Evolutionary conservation across 192 early-diverging fungal species (phyloP), one percentile per base, ranked within the genome.

Genomic region (Entophlyctis luteolus): DNA sequence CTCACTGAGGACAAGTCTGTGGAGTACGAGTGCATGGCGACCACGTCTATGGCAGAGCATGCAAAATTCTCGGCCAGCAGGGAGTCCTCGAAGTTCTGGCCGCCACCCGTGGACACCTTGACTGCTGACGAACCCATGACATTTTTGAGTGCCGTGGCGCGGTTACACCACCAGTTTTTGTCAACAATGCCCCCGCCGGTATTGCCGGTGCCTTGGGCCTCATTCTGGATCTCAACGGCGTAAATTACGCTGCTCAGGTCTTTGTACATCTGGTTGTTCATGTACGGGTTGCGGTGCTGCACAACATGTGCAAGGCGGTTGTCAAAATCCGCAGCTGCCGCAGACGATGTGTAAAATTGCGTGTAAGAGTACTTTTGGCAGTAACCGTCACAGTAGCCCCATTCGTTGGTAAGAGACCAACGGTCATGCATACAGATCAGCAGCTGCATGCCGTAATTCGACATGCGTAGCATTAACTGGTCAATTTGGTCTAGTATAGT

Each of bases 301-400:
- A 58, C 27, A 29, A 71, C 56, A 39, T 71, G 65, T 2, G 46
- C 55, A 32, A 71, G n/a, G 49, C 70, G 58, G 10, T 66, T 35
- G 58, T 71, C 70, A 48, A 48, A 67, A 14, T 59, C 32, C 14
- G 18, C n/a, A n/a, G 35, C n/a, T 16, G 57, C 53, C 18, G 23
- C 36, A 2, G 42, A 2, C 50, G 29, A 54, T 10, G 47, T 25
- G 65, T 70, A 71, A 34, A 56, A 71, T 12, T 45, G 22, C 50
- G 23, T 53, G 12, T 31, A 22, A 16, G 22, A 16, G 52, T 55
- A 67, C 34, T 27, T 25, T 33, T 70, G 52, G 48, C 55, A 62
- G 50, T 71, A 71, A 0, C 62, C 70, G 48, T 71, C 68, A 33
- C 68, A 70, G 31, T 31, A 48, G 4, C 68, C 59, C 68, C 55